These are phyloP conservation scores for Oryza australiensis DNA, from an alignment of 176 grass and related monocot genomes.

Conservation along the genomic window DNA sequence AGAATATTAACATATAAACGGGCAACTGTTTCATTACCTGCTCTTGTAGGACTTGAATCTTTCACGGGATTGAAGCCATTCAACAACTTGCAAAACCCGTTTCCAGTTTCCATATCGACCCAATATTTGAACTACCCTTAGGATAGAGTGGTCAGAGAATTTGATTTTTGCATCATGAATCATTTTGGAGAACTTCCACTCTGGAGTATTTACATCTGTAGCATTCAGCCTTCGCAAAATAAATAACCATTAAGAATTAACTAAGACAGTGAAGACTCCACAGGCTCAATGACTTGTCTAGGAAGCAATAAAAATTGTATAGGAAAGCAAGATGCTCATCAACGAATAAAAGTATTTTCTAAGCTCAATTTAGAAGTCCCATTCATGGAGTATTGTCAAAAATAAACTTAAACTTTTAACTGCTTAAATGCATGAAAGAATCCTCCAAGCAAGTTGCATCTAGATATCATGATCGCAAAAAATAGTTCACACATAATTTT, in stretches of 20 bases:
- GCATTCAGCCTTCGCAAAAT: slow-evolving; percentile 87
- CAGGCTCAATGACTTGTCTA: background rate
- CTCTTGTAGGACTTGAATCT: slow-evolving; percentile 88
- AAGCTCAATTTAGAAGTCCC: slow-evolving; percentile 2
- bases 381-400: background rate
- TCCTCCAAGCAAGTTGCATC: background rate
- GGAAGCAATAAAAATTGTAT: background rate
- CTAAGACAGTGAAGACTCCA: background rate
- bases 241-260: slow-evolving; percentile 38
- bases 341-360: background rate
- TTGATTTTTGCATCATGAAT: slow-evolving; percentile 84
- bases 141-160: slow-evolving; percentile 87
- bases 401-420: background rate
- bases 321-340: background rate
- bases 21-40: slow-evolving; percentile 55
- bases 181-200: slow-evolving; percentile 92
- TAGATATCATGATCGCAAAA: background rate
- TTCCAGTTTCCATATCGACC: slow-evolving; percentile 90
- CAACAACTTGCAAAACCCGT: slow-evolving; percentile 82
- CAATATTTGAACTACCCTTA: slow-evolving; percentile 82
- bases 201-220: slow-evolving; percentile 83
- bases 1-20: slow-evolving; percentile 8
- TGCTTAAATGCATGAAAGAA: background rate
- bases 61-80: slow-evolving; percentile 92
- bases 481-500: background rate